Evolutionary conservation across 2,329 filamentous ascomycete species (phyloP).

Genomic region (Colletotrichum sp.): DNA sequence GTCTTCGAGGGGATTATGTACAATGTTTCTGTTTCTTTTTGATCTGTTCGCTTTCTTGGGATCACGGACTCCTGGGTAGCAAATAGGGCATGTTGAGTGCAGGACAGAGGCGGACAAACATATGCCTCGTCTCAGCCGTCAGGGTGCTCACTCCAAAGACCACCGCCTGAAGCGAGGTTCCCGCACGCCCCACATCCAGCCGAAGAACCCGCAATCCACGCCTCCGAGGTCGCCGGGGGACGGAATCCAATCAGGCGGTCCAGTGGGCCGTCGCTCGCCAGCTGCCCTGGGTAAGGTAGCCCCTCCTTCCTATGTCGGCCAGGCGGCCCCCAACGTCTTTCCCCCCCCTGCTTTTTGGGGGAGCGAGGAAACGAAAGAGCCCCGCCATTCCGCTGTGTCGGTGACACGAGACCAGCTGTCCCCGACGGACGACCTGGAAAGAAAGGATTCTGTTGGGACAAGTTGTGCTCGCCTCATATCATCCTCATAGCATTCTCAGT

Average conservation of each 20-base stretch:
- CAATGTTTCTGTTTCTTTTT: background rate
- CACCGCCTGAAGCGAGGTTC: background rate
- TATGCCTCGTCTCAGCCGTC: background rate
- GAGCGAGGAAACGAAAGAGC: background rate
- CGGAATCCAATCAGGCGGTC: background rate
- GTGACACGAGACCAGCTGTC: background rate
- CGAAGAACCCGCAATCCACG: constrained; percentile 1
- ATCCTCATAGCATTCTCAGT: background rate
- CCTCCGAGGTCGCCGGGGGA: constrained; percentile 10
- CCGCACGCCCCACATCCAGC: background rate
- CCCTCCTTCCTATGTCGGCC: background rate
- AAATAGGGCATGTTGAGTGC: rapidly evolving
- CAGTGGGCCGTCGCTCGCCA: background rate
- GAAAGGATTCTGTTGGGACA: background rate
- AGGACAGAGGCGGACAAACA: rapidly evolving
- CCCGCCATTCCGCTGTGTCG: background rate
- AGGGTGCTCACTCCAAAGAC: background rate
- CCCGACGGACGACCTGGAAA: background rate
- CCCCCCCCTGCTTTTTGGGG: background rate
- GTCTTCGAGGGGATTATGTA: background rate
- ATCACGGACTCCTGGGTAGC: background rate
- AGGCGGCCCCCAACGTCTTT: background rate
- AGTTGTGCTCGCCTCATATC: rapidly evolving
- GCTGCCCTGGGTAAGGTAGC: background rate
- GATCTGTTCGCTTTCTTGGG: rapidly evolving